These are phyloP conservation scores for Talaromyces islandicus DNA, from an alignment of 2,329 filamentous ascomycete species.

Conservation along the genomic window DNA sequence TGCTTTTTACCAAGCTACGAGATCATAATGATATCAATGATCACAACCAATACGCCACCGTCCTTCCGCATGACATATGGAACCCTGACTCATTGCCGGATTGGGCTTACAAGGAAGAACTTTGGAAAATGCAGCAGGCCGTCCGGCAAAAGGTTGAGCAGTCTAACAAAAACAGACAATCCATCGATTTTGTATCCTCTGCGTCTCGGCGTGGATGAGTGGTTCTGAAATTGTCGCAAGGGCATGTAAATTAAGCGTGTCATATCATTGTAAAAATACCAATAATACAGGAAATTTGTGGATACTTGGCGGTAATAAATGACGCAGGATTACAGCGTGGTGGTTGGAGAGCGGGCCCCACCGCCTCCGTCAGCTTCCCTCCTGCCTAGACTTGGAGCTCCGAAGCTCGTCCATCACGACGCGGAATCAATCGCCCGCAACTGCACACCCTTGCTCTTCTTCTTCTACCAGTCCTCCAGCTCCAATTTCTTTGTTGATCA, in stretches of 20 bases:
- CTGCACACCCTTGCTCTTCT: neutral
- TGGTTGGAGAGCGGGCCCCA: constrained; percentile 6
- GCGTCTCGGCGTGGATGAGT: neutral
- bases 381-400: constrained; percentile 10
- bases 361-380: constrained; percentile 11
- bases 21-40: constrained; percentile 51
- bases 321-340: neutral
- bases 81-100: constrained; percentile 31
- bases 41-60: constrained; percentile 50
- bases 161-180: constrained; percentile 30
- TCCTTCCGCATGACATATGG: constrained; percentile 39
- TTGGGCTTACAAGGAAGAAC: constrained; percentile 43
- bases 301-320: constrained; percentile 10
- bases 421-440: neutral
- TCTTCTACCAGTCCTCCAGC: neutral
- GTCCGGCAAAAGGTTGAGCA: constrained; percentile 26
- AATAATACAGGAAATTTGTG: neutral
- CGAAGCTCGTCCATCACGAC: constrained; percentile 1
- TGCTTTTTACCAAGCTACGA: constrained; percentile 52
- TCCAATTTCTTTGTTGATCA: neutral
- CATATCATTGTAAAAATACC: neutral
- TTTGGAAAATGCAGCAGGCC: constrained; percentile 37
- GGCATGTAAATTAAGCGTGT: neutral
- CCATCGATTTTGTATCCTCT: constrained; percentile 35
- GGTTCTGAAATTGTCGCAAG: neutral